Percentiles rank a stretch among this genome's conserved stretches.
These are phyloP conservation scores for Anaeromyces robustus DNA, from an alignment of 192 early-diverging fungal genomes.

Conservation along the genomic window DNA sequence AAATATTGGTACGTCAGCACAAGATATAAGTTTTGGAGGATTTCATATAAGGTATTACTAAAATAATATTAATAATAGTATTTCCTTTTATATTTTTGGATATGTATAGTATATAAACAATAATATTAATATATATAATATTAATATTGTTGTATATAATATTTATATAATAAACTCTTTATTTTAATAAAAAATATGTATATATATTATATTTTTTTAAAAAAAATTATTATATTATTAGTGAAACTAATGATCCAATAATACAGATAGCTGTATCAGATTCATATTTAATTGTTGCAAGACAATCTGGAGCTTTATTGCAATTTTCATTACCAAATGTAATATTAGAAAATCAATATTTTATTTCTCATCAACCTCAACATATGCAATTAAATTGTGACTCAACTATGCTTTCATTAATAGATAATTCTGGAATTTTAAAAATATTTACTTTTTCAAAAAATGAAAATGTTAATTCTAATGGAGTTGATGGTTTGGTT, in stretches of 20 bases:
- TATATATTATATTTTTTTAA: conserved; percentile 1
- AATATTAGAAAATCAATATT: conserved; percentile 26
- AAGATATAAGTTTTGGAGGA: conserved; percentile 1
- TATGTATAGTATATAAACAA: no score
- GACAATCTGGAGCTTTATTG: conserved; percentile 23
- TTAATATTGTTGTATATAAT: no score
- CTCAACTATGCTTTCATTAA: conserved; percentile 16
- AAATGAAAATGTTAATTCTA: background rate
- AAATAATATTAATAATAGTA: no score
- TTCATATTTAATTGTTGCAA: conserved; percentile 20
- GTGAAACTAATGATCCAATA: conserved; percentile 26
- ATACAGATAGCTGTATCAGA: conserved; percentile 18
- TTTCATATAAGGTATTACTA: background rate
- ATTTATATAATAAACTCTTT: no score
- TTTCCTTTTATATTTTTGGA: no score
- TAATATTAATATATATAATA: no score
- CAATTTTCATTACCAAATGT: conserved; percentile 30
- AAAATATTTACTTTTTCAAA: conserved; percentile 16
- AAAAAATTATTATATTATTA: background rate
- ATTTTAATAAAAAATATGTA: no score
- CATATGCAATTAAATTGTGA: conserved; percentile 25
- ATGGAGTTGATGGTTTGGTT: background rate
- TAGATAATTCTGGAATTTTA: conserved; percentile 29
- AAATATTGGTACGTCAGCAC: conserved; percentile 7
- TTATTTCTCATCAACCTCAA: conserved; percentile 13